Evolutionary conservation across 1,284 basidiomycete species (phyloP).

Genomic region (Xerocomus amazonicus): DNA sequence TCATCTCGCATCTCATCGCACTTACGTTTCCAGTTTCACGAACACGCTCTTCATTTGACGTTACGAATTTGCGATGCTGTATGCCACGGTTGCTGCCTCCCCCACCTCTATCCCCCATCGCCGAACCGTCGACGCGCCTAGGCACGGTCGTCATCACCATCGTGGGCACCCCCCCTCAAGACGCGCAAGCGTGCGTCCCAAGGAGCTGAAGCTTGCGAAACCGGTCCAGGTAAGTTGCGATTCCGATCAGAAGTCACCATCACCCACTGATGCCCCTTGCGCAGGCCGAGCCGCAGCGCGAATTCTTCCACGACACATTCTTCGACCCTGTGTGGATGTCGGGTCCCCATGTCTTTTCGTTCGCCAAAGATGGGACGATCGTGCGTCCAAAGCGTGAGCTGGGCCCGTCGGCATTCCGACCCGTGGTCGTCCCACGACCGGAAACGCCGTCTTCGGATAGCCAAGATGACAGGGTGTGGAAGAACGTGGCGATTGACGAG

Average conservation of each 20-base stretch:
- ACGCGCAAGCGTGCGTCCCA: neutral
- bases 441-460: neutral
- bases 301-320: slow-evolving; percentile 17
- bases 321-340: slow-evolving; percentile 15
- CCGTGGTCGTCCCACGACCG: too few species aligned
- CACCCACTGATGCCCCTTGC: neutral
- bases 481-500: slow-evolving; percentile 29
- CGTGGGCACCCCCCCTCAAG: neutral
- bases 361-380: slow-evolving; percentile 7
- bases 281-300: neutral
- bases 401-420: too few species aligned
- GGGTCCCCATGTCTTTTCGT: slow-evolving; percentile 10
- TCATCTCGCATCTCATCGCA: neutral
- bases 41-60: neutral
- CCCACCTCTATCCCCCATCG: neutral
- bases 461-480: slow-evolving; percentile 23
- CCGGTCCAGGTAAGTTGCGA: slow-evolving; percentile 1
- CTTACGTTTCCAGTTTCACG: neutral
- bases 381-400: neutral
- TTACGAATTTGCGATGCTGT: neutral
- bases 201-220: neutral
- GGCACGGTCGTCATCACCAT: neutral
- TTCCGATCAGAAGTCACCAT: neutral
- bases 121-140: neutral
- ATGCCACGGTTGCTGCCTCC: neutral